Base-by-base conservation (phyloP, 768 basidiomycete species). In the Naganishia antarctica region DNA sequence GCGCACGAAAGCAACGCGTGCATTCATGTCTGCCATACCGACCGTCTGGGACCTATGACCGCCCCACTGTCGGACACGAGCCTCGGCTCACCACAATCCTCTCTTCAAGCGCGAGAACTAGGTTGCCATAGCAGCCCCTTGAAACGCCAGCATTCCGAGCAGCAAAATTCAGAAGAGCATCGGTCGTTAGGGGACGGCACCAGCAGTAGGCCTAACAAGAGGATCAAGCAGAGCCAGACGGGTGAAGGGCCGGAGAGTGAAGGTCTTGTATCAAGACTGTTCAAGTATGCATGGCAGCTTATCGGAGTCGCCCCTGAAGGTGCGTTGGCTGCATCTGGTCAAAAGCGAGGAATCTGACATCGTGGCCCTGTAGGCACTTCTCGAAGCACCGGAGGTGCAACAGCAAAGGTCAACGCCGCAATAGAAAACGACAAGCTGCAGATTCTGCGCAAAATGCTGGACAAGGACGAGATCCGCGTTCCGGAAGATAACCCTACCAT, bases 201-300 rank as follows among this genome's bases (percentile, higher is more conserved):
- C 13, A 44, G n/a, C 7, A 26, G 9, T 37, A 34, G 34, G 26
- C 34, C 34, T 13, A 7, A 13, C 13, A 51, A 51, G 50, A 51
- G 32, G 18, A n/a, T 51, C 25, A 51, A 51, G 50, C 50, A 51
- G 31, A 31, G n/a, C 29, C 28, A n/a, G 31, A 5, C 5, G 31
- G 23, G 6, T 4, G 53, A 40, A 23, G 53, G 32, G 15, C 53
- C 37, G 37, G 53, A 57, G 23, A 29, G 6, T 23, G 53, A 40
- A 40, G 34, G 53, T 16, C 4, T 57, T 25, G 53, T 57, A 1
- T 8, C 53, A 13, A 23, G 53, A 21, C 34, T 57, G 3, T 57
- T 57, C 34, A 57, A 57, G 23, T 57, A 57, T 37, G 53, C 53
- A 21, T 57, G 53, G 53, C 53, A 57, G 32, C n/a, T 57, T 11